phyloP scores from a whole-genome alignment of 306 rosid species.

The Pyrus communis region DNA sequence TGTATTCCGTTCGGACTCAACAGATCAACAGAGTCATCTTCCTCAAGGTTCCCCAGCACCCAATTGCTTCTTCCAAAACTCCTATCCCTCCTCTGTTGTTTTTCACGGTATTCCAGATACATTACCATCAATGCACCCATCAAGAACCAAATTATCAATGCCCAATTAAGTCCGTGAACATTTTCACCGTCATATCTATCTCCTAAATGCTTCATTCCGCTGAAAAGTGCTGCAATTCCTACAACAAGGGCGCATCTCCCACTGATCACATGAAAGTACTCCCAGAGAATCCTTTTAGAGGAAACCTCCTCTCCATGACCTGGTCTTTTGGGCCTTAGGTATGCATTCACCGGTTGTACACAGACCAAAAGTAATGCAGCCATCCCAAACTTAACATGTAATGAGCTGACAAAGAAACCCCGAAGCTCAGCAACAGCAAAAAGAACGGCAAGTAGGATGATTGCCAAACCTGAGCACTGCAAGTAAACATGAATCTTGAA shows the following conservation, averaged over 20 bases:
- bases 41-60: conserved; percentile 76
- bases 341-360: conserved; percentile 68
- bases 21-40: conserved; percentile 79
- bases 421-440: conserved; percentile 91
- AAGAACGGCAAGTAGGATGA: conserved; percentile 71
- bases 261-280: conserved; percentile 54
- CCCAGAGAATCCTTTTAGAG: conserved; percentile 64
- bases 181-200: conserved; percentile 62
- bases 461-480: conserved; percentile 83
- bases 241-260: conserved; percentile 65
- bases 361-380: conserved; percentile 60
- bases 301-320: conserved; percentile 49
- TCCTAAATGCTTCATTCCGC: conserved; percentile 88
- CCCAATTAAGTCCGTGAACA: conserved; percentile 63
- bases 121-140: conserved; percentile 36
- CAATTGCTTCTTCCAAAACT: conserved; percentile 62
- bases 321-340: conserved; percentile 49
- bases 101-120: conserved; percentile 59
- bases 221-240: conserved; percentile 72
- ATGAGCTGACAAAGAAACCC: conserved; percentile 62
- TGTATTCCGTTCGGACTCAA: conserved; percentile 37
- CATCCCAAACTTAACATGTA: conserved; percentile 74
- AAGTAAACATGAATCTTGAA: conserved; percentile 80
- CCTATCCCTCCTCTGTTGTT: conserved; percentile 31
- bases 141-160: conserved; percentile 66